phyloP scores from a whole-genome alignment of 768 basidiomycete genomes.

The Mycena belliarum region DNA sequence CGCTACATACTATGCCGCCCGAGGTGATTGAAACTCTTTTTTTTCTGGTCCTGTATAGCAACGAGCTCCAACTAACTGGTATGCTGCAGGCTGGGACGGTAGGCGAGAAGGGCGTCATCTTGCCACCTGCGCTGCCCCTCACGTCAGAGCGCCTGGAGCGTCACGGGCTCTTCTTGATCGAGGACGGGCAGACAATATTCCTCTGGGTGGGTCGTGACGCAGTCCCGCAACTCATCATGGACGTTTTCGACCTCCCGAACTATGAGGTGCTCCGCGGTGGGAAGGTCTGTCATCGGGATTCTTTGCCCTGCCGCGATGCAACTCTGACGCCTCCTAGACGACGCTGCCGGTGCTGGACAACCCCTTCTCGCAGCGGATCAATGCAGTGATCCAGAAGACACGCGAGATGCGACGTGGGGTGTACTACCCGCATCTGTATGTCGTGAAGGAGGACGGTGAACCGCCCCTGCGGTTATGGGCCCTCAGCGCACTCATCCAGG shows the following conservation, averaged over 20 bases:
- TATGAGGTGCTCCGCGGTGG: slow-evolving; percentile 92
- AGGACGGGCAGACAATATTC: slow-evolving; percentile 98
- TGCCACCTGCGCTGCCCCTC: slow-evolving; percentile 86
- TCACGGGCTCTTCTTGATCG: slow-evolving; percentile 94
- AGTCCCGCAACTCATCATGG: slow-evolving; percentile 90
- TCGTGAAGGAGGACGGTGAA: slow-evolving; percentile 98
- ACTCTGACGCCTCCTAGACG: slow-evolving; percentile 45
- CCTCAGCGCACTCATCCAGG: slow-evolving; percentile 90
- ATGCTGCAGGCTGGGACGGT: slow-evolving; percentile 78
- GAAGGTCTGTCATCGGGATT: slow-evolving; percentile 59
- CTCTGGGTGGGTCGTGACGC: slow-evolving; percentile 98
- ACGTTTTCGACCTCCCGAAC: slow-evolving; percentile 88
- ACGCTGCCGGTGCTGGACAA: slow-evolving; percentile 92
- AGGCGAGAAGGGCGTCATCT: slow-evolving; percentile 83
- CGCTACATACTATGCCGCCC: slow-evolving; percentile 92
- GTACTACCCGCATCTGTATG: slow-evolving; percentile 91
- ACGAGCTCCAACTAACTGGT: slow-evolving; percentile 10
- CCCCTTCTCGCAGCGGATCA: slow-evolving; percentile 92
- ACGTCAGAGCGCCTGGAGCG: slow-evolving; percentile 95
- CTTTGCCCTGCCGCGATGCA: not conserved
- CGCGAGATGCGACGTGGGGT: slow-evolving; percentile 91
- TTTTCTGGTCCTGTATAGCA: not conserved
- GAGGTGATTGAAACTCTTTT: slow-evolving; percentile 53
- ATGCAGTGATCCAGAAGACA: slow-evolving; percentile 91
- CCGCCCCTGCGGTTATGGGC: slow-evolving; percentile 95